A percentile compares a stretch with the other conserved stretches of the same genome.
phyloP scores from a whole-genome alignment of 257 asterid genomes.

The Rubia yunnanensis region DNA sequence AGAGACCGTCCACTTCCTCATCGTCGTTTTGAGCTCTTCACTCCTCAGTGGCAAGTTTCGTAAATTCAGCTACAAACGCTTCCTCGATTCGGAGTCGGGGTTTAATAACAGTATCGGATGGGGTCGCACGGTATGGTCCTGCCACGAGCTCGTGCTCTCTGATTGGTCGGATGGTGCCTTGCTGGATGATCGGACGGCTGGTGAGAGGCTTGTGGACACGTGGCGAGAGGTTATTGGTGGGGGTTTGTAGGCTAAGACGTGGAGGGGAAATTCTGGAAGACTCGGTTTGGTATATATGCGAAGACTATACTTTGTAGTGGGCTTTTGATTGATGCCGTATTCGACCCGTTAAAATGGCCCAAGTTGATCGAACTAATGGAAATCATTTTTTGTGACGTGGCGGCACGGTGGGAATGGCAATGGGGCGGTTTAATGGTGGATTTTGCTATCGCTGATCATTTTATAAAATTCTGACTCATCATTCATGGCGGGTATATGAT shows the following conservation, averaged over 20 bases:
- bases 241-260: conserved; percentile 25
- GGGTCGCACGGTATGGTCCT: conserved; percentile 5
- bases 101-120: conserved; percentile 2
- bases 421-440: background rate
- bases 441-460: too few species aligned
- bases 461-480: too few species aligned
- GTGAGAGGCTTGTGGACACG: conserved; percentile 5
- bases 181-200: conserved; percentile 43
- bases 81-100: background rate
- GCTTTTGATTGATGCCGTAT: background rate
- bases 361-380: background rate
- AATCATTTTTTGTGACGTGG: background rate
- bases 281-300: conserved; percentile 12
- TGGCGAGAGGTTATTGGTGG: conserved; percentile 40
- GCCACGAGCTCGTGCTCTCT: conserved; percentile 29
- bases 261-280: conserved; percentile 48
- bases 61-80: conserved; percentile 1
- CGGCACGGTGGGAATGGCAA: too few species aligned
- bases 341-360: background rate
- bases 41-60: conserved; percentile 10
- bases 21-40: conserved; percentile 13
- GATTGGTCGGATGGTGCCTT: conserved; percentile 41
- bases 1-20: conserved; percentile 87
- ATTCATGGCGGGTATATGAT: too few species aligned
- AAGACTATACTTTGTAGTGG: conserved; percentile 5